Conservation (phyloP, 257 asterid genomes). For the Sherardia arvensis region DNA sequence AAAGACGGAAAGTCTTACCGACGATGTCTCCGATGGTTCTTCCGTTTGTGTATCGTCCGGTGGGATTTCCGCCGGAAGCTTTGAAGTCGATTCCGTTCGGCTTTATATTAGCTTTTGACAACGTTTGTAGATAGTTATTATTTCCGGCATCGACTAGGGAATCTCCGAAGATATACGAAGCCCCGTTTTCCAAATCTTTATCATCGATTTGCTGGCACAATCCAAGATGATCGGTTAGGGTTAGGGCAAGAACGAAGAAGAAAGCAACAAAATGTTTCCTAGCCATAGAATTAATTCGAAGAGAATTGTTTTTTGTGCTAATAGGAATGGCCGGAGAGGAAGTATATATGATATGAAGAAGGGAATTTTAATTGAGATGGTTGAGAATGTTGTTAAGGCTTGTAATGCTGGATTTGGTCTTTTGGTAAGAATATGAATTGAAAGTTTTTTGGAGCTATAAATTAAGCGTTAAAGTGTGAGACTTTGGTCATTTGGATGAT, state of each 20-base stretch:
- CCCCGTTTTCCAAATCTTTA: conserved; percentile 35
- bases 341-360: conserved; percentile 16
- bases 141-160: conserved; percentile 95
- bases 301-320: not conserved
- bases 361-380: not conserved
- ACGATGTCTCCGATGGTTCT: conserved; percentile 83
- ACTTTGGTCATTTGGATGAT: conserved; percentile 5
- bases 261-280: conserved; percentile 16
- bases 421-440: conserved; percentile 42
- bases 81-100: conserved; percentile 87
- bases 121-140: conserved; percentile 59
- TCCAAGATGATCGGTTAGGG: conserved; percentile 12
- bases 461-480: not conserved
- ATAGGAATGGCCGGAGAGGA: not conserved
- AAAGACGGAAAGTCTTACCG: conserved; percentile 30
- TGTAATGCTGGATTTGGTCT: conserved; percentile 21
- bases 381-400: conserved; percentile 34
- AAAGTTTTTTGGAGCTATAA: not conserved
- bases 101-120: conserved; percentile 59
- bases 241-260: conserved; percentile 19
- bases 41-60: conserved; percentile 85
- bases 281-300: conserved; percentile 4
- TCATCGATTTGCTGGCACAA: conserved; percentile 27
- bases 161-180: conserved; percentile 75
- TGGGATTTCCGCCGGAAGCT: conserved; percentile 76